phyloP scores from a whole-genome alignment of 1,284 basidiomycete species.

The Moniliella sp. region DNA sequence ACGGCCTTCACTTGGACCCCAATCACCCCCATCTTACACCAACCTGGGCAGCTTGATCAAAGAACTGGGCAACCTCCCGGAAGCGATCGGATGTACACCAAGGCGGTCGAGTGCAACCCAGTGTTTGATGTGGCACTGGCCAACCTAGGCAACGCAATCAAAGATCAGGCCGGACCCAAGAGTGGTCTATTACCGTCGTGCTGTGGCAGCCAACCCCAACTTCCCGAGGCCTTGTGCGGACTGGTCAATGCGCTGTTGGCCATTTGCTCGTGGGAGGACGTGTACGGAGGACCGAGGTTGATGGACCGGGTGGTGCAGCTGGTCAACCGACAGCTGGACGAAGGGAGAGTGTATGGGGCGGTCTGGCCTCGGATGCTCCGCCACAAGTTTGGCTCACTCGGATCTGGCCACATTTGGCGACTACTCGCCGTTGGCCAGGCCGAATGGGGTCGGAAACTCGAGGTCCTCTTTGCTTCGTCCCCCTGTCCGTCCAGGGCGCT shows the following conservation, averaged over 20 bases:
- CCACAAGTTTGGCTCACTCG: no score
- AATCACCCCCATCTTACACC: slow-evolving; percentile 45
- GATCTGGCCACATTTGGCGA: no score
- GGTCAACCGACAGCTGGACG: slow-evolving; percentile 39
- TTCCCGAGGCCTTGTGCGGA: slow-evolving; percentile 45
- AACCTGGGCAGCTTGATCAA: slow-evolving; percentile 46
- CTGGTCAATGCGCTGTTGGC: slow-evolving; percentile 41
- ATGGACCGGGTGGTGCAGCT: slow-evolving; percentile 39
- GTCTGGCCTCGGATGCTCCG: no score
- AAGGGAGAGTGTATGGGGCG: slow-evolving; percentile 36
- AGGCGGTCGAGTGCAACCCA: slow-evolving; percentile 43
- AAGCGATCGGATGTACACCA: slow-evolving; percentile 42
- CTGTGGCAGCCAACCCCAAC: slow-evolving; percentile 40
- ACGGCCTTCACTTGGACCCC: slow-evolving; percentile 42
- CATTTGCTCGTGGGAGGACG: slow-evolving; percentile 44
- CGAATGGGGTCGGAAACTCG: no score
- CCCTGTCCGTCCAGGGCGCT: no score
- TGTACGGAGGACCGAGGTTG: slow-evolving; percentile 35
- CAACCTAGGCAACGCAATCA: slow-evolving; percentile 44
- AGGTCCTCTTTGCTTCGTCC: no score
- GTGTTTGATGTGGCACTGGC: slow-evolving; percentile 43
- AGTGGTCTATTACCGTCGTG: slow-evolving; percentile 42
- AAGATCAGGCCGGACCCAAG: slow-evolving; percentile 38
- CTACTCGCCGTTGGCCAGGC: no score
- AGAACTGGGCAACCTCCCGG: slow-evolving; percentile 41